Evolutionary conservation across 331 rosid genomes (phyloP), one percentile per base, ranked within the genome.

Genomic region (Erythrophleum ivorense): DNA sequence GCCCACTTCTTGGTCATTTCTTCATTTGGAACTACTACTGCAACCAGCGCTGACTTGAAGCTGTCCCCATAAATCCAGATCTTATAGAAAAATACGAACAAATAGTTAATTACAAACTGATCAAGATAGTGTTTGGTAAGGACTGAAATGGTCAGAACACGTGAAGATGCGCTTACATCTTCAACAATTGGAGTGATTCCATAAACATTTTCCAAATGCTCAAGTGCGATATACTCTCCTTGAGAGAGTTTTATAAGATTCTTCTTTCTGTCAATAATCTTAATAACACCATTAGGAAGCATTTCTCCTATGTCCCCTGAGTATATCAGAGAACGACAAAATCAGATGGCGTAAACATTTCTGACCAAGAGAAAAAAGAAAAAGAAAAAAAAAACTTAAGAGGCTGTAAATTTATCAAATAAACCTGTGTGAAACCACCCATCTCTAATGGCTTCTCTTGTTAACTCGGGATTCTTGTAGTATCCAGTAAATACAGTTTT

Each of bases 391-490:
- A 29, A n/a, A 3, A 36, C 31, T 15, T 7, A 5, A 2, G 29
- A 62, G 71, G 45, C 54, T 34, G 18, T 24, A 85, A 59, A 70
- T 24, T 16, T 16, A 5, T 53, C 4, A 80, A 21, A 50, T 76
- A 19, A 77, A 89, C 97, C 98, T 88, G 98, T 92, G 81, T 94
- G 97, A 82, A 94, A 92, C 98, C 97, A 94, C 48, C 98, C 98
- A 76, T 94, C 97, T 88, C 15, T 84, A 6, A 94, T 83, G 21
- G 89, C 81, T 71, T 91, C 97, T 70, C 55, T 85, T 34, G 97
- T 94, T 73, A 91, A 57, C 62, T 89, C 92, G 58, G 97, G 97
- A 55, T 83, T 79, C 76, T 92, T 92, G 88, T 91, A 75, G 89
- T 94, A 94, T 12, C 90, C 89, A 21, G 85, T 14, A 49, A 91